Percentiles rank a stretch among this genome's conserved stretches.
Conservation (phyloP, 1,139 yeast species). For the Magnusiomyces tetraspermus region DNA sequence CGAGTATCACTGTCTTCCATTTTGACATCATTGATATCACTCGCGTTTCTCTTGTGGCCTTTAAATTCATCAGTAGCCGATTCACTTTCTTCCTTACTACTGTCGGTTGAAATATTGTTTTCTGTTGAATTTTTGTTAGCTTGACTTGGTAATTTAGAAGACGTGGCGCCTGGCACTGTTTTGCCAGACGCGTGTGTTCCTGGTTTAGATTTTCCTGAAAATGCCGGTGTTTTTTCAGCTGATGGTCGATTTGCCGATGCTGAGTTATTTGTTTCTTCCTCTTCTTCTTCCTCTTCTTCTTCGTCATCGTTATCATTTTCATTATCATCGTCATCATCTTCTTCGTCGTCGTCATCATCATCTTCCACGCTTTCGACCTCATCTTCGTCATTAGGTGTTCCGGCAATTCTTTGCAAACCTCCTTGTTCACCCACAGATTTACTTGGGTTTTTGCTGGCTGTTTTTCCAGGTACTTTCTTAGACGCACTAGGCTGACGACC, state of each 20-base stretch:
- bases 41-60: not conserved
- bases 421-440: not conserved
- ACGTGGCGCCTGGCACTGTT: not conserved
- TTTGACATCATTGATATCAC: not conserved
- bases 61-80: not conserved
- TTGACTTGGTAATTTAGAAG: not conserved
- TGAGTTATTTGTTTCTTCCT: constrained; percentile 4
- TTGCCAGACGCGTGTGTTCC: not conserved
- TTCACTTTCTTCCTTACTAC: not conserved
- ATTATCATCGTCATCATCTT: constrained; percentile 11
- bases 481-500: constrained; percentile 2
- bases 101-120: not conserved
- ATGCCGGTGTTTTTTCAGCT: not conserved
- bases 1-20: not conserved
- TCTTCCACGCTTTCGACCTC: constrained; percentile 11
- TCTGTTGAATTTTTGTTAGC: not conserved
- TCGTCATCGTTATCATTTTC: constrained; percentile 2
- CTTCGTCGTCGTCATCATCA: constrained; percentile 11
- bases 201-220: constrained; percentile 3
- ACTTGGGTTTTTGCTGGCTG: constrained; percentile 5
- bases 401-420: not conserved
- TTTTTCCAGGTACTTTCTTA: not conserved
- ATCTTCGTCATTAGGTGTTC: constrained; percentile 7
- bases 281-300: constrained; percentile 7
- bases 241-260: constrained; percentile 2